phyloP scores from a whole-genome alignment of 2,329 filamentous ascomycete species.

The Arthrobotrys sphaeroides region DNA sequence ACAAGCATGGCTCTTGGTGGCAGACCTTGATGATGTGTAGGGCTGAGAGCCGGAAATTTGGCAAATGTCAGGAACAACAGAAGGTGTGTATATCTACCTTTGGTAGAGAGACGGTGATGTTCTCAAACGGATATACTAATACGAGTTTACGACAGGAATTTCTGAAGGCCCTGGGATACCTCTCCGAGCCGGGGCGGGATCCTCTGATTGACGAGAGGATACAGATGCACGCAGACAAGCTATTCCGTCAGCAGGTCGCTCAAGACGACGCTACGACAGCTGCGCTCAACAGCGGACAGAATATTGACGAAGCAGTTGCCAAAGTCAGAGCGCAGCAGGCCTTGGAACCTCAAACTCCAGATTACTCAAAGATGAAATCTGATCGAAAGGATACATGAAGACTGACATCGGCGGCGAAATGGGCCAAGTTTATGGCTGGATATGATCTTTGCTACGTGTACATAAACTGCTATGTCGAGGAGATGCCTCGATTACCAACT shows the following conservation, averaged over 20 bases:
- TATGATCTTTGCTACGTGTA: too few species aligned
- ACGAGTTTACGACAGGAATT: constrained; percentile 70
- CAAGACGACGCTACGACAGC: constrained; percentile 78
- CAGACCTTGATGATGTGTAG: constrained; percentile 82
- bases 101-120: neutral
- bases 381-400: neutral
- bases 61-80: constrained; percentile 89
- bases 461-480: neutral
- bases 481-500: neutral
- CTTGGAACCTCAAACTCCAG: neutral
- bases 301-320: constrained; percentile 38
- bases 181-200: constrained; percentile 73
- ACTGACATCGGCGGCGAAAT: too few species aligned
- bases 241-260: constrained; percentile 86
- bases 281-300: constrained; percentile 69
- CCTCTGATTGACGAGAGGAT: constrained; percentile 81
- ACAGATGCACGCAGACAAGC: constrained; percentile 91
- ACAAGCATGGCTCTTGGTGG: constrained; percentile 74
- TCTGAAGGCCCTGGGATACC: constrained; percentile 87
- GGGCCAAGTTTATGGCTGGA: too few species aligned
- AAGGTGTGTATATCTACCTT: constrained; percentile 69
- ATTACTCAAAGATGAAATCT: neutral
- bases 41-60: constrained; percentile 78
- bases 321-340: constrained; percentile 33
- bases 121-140: neutral